Evolutionary conservation across 176 grass and related monocot genomes (phyloP), one percentile per base, ranked within the genome.

Genomic region (Dendrocalamus sinicus): DNA sequence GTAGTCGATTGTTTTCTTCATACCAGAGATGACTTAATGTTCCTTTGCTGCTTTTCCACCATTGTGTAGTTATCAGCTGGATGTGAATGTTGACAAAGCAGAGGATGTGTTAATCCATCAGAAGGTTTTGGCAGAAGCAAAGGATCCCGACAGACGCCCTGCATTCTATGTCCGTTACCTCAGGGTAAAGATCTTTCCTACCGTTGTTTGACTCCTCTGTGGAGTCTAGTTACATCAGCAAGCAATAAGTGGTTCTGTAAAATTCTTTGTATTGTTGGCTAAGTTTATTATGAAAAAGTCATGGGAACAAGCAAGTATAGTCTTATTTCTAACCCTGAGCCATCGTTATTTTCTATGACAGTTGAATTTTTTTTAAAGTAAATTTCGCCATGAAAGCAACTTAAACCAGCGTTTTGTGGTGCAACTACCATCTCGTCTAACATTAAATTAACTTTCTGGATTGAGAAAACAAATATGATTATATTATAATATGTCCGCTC

Each of bases 1-100:
- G n/a, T 14, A 51, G 17, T 51, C 35, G 1, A 30, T 70, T 74
- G 5, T 70, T 17, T 81, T 50, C 53, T 70, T 70, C 16, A 17
- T 55, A 26, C 11, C 24, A 78, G 13, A 17, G 40, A 19, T 59
- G 54, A 70, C 24, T 70, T 84, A 48, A 63, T 73, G 47, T n/a
- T 68, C 20, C 43, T 81, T 44, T 83, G 32, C 65, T 46, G 6
- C 58, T 40, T 70, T 48, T 55, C 23, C 40, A 71, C 32, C n/a
- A 24, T 5, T 24, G 1, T 62, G 67, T 62, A 94, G 92, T 46
- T 94, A 89, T 83, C 85, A 76, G 60, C 59, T 93, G 81, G 86
- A 93, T 68, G 44, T 89, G 68, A 89, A 90, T 78, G 32, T 88
- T 10, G 86, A 93, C 63, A 79, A 78, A 78, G 73, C 91, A 66